Base-by-base conservation (phyloP, 2,329 filamentous ascomycete genomes). In the Dactylellina drechsleri region DNA sequence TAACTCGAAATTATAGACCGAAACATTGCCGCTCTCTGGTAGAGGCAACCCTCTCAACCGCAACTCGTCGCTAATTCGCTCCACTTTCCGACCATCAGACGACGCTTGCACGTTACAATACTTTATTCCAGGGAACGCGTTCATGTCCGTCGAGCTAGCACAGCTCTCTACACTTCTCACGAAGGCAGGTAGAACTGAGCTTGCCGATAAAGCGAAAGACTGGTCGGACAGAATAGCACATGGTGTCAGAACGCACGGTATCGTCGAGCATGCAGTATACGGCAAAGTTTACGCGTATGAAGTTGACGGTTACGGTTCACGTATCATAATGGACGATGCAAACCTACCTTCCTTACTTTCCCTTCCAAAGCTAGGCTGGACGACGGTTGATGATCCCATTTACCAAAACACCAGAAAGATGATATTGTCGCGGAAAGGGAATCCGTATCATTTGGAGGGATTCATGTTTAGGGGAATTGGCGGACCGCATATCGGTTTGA, bases 61-160 rank as follows among this genome's bases (percentile, higher is more conserved):
- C 78, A 92, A 89, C 16, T 97, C 95, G 0, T 93, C 92, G 0
- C 86, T 99, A 0, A 86, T 98, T 56, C 89, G 95, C 71, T 96
- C 92, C 47, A 94, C 95, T 0, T 99, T 99, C 83, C 88, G 95
- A 0, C 95, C 95, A 3, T 96, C 92, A 77, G 95, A 99, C 79
- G 95, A 99, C 81, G 92, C 95, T 1, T 96, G 93, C 0, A 97
- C 95, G 43, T 85, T 99, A 2, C 93, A 93, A 52, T 99, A 92
- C 84, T 92, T 97, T 81, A 96, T 99, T 78, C 95, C 95, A 0
- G 90, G 92, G 43, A 99, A 99, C 80, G 95, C 95, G 23, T 94
- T 96, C 90, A 97, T 99, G 86, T 90, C 92, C 1, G 91, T 94
- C 0, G 93, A 99, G 82, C 85, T 99, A 26, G 87, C 89, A 77